These are phyloP conservation scores for Oenanthe javanica DNA, from an alignment of 140 eudicot genomes.

Conservation along the genomic window DNA sequence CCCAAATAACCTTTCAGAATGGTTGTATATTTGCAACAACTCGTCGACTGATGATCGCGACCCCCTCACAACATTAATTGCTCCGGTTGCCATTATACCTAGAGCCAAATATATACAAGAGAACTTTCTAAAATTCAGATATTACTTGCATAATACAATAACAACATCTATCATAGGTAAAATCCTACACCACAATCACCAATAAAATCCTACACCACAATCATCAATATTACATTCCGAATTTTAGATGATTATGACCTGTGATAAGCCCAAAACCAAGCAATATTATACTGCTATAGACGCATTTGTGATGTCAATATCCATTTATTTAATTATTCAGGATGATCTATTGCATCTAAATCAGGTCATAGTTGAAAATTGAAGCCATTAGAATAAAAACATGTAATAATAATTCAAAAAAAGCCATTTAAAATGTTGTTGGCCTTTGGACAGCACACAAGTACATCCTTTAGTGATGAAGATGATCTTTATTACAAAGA, in stretches of 20 bases:
- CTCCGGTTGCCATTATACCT: constrained; percentile 98
- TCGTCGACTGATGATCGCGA: constrained; percentile 89
- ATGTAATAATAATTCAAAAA: too few relatives aligned
- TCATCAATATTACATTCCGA: background rate
- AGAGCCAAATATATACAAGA: constrained; percentile 21
- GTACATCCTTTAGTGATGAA: background rate
- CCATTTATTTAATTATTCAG: background rate
- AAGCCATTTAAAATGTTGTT: too few relatives aligned
- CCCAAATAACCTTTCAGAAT: constrained; percentile 78
- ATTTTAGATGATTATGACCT: background rate
- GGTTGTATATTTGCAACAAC: constrained; percentile 79
- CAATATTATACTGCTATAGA: background rate
- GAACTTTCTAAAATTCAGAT: background rate
- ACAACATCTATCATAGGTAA: background rate
- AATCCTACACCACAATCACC: too few relatives aligned
- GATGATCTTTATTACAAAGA: background rate
- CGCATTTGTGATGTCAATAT: background rate
- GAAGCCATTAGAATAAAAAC: background rate
- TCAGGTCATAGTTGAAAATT: background rate
- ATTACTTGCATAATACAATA: background rate
- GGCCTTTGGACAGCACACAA: background rate
- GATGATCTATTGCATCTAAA: background rate
- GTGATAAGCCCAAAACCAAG: background rate
- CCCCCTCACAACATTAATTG: constrained; percentile 92
- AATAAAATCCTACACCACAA: too few relatives aligned